Conservation (phyloP, 495 filamentous ascomycete genomes). For the Penicillium pancosmium region DNA sequence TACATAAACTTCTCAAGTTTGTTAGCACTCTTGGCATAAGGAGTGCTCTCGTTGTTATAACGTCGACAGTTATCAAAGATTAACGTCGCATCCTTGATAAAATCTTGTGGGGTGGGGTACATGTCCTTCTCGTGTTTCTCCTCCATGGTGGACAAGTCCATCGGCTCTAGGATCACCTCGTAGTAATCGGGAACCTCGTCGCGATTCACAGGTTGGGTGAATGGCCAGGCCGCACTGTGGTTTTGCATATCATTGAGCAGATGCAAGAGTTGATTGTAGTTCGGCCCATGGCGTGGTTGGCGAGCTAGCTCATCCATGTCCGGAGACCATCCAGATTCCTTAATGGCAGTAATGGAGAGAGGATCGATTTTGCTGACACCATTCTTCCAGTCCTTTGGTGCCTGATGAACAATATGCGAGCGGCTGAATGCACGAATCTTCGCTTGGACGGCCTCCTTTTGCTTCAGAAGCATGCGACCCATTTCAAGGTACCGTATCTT, state of each 20-base stretch:
- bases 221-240: conserved; percentile 88
- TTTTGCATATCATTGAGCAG: conserved; percentile 96
- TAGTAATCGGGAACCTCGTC: conserved; percentile 98
- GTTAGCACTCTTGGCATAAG: conserved; percentile 94
- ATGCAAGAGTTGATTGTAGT: conserved; percentile 90
- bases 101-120: conserved; percentile 90
- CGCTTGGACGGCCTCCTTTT: conserved; percentile 90
- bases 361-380: conserved; percentile 73
- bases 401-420: conserved; percentile 82
- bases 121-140: conserved; percentile 90
- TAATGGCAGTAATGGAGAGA: conserved; percentile 78
- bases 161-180: conserved; percentile 96
- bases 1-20: conserved; percentile 98
- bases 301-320: conserved; percentile 97
- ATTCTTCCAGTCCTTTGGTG: conserved; percentile 84
- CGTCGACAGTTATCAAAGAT: conserved; percentile 94
- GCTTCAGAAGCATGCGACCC: conserved; percentile 94
- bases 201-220: conserved; percentile 88
- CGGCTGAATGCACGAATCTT: conserved; percentile 93
- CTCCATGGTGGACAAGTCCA: conserved; percentile 97
- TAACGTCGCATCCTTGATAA: conserved; percentile 85
- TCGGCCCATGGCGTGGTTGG: conserved; percentile 95
- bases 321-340: conserved; percentile 88
- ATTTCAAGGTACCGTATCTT: conserved; percentile 91
- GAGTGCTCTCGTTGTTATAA: conserved; percentile 94